phyloP scores from a whole-genome alignment of 2,329 filamentous ascomycete genomes.

The Laburnicola sp. region DNA sequence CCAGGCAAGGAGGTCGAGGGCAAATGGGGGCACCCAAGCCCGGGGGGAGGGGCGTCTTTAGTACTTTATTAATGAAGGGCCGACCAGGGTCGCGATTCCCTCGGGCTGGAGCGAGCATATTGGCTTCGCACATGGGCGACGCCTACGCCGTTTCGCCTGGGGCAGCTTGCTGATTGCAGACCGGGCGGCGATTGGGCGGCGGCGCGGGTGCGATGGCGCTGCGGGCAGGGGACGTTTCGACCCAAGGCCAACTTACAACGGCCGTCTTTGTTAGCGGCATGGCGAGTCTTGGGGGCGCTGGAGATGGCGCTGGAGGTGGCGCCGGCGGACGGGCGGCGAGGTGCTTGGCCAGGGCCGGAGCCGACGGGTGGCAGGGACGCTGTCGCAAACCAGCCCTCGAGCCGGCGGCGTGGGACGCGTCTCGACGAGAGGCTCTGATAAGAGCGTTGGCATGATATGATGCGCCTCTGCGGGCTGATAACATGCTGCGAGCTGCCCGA shows the following conservation, averaged over 20 bases:
- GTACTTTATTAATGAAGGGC: conserved; percentile 14
- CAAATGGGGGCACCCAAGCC: conserved; percentile 12
- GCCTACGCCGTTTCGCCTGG: conserved; percentile 24
- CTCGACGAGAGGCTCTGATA: neutral
- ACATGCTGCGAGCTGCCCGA: conserved; percentile 16
- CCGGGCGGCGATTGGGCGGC: conserved; percentile 15
- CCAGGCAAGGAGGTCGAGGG: conserved; percentile 3
- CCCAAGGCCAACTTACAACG: conserved; percentile 6
- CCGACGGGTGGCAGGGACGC: neutral
- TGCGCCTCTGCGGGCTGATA: neutral
- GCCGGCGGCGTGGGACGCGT: neutral
- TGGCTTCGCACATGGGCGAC: conserved; percentile 22
- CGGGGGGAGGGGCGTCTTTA: conserved; percentile 24
- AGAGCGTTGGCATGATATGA: neutral
- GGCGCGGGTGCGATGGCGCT: conserved; percentile 8
- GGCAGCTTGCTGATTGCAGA: conserved; percentile 12
- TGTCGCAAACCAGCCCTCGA: neutral
- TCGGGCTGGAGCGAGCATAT: conserved; percentile 15
- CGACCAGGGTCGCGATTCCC: conserved; percentile 26
- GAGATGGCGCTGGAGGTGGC: conserved; percentile 5
- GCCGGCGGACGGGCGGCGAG: conserved; percentile 13
- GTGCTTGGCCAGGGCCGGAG: conserved; percentile 12
- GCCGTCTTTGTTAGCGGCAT: conserved; percentile 12
- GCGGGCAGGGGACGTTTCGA: neutral
- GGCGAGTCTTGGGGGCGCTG: conserved; percentile 17